phyloP scores from a whole-genome alignment of 2,329 filamentous ascomycete species.

The Penicillium aurantiogriseum region DNA sequence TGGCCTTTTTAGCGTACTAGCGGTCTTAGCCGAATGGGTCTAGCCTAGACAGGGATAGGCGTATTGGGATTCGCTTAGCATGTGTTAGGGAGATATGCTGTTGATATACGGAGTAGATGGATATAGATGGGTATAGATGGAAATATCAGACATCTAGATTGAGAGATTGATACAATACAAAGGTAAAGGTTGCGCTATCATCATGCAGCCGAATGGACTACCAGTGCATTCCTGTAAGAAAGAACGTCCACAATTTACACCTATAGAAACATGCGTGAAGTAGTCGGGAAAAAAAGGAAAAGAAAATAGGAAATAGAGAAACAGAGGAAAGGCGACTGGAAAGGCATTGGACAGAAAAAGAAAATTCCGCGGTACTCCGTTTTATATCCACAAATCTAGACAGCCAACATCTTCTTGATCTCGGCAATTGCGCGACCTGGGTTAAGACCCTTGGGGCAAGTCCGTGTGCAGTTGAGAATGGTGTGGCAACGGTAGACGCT shows the following conservation, averaged over 20 bases:
- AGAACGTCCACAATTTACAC: slow-evolving; percentile 29
- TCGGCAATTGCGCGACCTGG: slow-evolving; percentile 92
- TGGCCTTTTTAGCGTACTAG: neutral
- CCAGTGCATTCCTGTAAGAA: slow-evolving; percentile 28
- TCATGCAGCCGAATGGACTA: slow-evolving; percentile 20
- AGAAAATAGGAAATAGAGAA: slow-evolving; percentile 11
- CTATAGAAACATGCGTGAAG: slow-evolving; percentile 28
- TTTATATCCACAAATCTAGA: slow-evolving; percentile 30
- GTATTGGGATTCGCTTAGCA: slow-evolving; percentile 2
- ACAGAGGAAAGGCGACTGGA: slow-evolving; percentile 22
- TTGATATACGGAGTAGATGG: neutral
- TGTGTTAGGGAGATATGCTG: neutral
- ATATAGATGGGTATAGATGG: neutral
- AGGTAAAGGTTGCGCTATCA: slow-evolving; percentile 6
- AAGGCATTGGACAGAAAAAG: slow-evolving; percentile 24
- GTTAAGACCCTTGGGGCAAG: slow-evolving; percentile 97
- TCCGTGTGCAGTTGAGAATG: slow-evolving; percentile 96
- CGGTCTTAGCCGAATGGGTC: slow-evolving; percentile 8
- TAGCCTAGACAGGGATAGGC: slow-evolving; percentile 1
- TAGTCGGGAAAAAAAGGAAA: slow-evolving; percentile 15
- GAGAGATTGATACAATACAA: slow-evolving; percentile 7
- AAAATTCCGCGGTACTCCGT: slow-evolving; percentile 26
- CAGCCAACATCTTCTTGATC: slow-evolving; percentile 95
- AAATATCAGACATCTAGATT: neutral
- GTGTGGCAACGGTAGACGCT: slow-evolving; percentile 98